Percentiles rank a stretch among this genome's conserved stretches.
Evolutionary conservation across 2,329 filamentous ascomycete species (phyloP).

Genomic region (Polychaeton citri): DNA sequence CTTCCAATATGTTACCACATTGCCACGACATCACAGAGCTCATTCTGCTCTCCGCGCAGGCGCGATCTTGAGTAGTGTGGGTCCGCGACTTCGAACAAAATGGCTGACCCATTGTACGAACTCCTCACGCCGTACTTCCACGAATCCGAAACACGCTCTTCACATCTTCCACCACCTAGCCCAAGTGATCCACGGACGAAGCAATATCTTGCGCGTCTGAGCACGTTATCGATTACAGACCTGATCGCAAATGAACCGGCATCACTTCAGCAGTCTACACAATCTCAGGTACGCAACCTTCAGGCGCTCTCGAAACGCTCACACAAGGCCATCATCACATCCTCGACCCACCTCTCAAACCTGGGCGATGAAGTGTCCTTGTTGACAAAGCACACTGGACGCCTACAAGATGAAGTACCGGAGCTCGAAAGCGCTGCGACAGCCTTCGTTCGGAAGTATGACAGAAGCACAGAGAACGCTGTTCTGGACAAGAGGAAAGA

Average conservation of each 20-base stretch:
- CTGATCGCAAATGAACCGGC: constrained; percentile 65
- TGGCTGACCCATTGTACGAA: constrained; percentile 49
- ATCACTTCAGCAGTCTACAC: constrained; percentile 64
- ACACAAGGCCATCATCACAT: constrained; percentile 70
- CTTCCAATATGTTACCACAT: too few species aligned
- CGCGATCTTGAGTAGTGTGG: too few species aligned
- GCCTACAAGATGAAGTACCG: constrained; percentile 61
- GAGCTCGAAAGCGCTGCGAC: constrained; percentile 66
- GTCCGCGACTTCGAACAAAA: too few species aligned
- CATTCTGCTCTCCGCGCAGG: too few species aligned
- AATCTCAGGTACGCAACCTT: constrained; percentile 68
- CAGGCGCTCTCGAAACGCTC: constrained; percentile 84
- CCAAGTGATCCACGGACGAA: constrained; percentile 42
- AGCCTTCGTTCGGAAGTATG: constrained; percentile 70
- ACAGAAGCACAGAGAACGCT: constrained; percentile 49
- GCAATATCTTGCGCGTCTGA: constrained; percentile 64
- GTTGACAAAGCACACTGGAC: constrained; percentile 50
- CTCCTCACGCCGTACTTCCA: constrained; percentile 52
- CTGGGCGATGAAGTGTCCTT: constrained; percentile 59
- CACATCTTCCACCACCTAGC: constrained; percentile 20
- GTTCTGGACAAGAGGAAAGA: constrained; percentile 62
- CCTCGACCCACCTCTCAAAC: constrained; percentile 62
- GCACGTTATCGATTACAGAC: constrained; percentile 60
- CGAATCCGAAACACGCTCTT: constrained; percentile 22
- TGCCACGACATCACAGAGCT: too few species aligned